Percentiles rank a stretch among this genome's conserved stretches.
These are phyloP conservation scores for Skeletonema potamos DNA, from an alignment of 108 stramenopile species.

Conservation along the genomic window DNA sequence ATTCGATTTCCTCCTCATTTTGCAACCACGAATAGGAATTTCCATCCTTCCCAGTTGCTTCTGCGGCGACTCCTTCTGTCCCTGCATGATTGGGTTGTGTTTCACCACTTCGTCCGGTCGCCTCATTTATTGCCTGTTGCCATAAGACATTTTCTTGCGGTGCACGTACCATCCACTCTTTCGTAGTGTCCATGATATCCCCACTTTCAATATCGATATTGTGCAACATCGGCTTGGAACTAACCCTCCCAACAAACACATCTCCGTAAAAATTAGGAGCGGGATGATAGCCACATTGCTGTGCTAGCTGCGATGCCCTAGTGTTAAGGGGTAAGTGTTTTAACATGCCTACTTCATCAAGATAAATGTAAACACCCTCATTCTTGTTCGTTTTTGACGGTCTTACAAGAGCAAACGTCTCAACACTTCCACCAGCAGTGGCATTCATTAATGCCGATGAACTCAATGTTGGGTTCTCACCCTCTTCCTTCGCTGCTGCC, in stretches of 20 bases:
- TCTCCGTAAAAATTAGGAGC: slow-evolving; percentile 87
- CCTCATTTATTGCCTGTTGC: slow-evolving; percentile 60
- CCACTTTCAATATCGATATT: slow-evolving; percentile 57
- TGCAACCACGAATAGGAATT: slow-evolving; percentile 69
- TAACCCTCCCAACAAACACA: slow-evolving; percentile 72
- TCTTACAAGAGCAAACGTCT: slow-evolving; percentile 78
- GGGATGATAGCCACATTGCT: slow-evolving; percentile 66
- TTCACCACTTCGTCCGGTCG: slow-evolving; percentile 49
- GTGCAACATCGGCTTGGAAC: slow-evolving; percentile 26
- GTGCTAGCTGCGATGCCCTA: slow-evolving; percentile 57
- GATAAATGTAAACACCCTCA: slow-evolving; percentile 70
- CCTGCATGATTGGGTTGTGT: slow-evolving; percentile 53
- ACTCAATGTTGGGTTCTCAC: not conserved
- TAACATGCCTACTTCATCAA: slow-evolving; percentile 86
- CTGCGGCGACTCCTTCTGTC: slow-evolving; percentile 63
- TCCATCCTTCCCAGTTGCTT: slow-evolving; percentile 27
- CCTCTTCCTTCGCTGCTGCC: not conserved
- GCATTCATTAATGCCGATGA: slow-evolving; percentile 41
- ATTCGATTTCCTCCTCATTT: slow-evolving; percentile 71
- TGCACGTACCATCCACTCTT: slow-evolving; percentile 73
- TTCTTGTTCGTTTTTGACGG: slow-evolving; percentile 63
- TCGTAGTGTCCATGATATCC: slow-evolving; percentile 43
- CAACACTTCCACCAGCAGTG: slow-evolving; percentile 65
- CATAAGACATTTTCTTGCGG: slow-evolving; percentile 61
- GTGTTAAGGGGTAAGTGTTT: slow-evolving; percentile 69